Evolutionary conservation across 2,329 filamentous ascomycete species (phyloP), one percentile per base, ranked within the genome.

Genomic region (Dothiorella sarmentorum): DNA sequence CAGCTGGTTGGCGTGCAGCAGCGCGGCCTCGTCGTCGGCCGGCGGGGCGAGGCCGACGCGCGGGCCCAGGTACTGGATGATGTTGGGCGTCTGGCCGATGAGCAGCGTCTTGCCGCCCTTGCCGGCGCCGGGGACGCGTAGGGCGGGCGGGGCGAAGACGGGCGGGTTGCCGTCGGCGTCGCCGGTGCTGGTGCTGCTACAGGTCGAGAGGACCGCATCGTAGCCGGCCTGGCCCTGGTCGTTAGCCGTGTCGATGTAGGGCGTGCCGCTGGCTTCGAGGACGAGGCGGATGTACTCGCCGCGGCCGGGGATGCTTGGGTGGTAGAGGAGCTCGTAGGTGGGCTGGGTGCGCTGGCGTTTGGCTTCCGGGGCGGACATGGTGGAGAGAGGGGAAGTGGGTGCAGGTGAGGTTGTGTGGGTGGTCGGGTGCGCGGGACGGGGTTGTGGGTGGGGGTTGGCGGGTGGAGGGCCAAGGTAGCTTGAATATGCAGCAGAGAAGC

Each of bases 221-320:
- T 82, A 74, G 57, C 82, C 86, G n/a, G 79, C 73, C 27, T 81
- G 68, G 13, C 75, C 60, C 31, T 57, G 37, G 63, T 71, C 69
- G 63, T 80, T 80, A 58, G 81, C 79, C 3, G 79, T 76, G 74
- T 92, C 88, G 22, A 72, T 82, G 76, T 90, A 92, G 3, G 80
- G 70, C 1, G 82, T 82, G 17, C 81, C 80, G 18, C 84, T 79
- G 55, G 88, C 87, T 74, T 92, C 89, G 63, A 93, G 83, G 15
- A 80, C 80, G 10, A 93, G 81, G 20, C 89, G 88, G 68, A 91
- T 75, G 70, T 85, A 84, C 69, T 93, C 89, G 61, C 85, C 89
- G 49, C 89, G 86, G 38, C 89, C 89, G 31, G 89, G 89, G 24
- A 90, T 75, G 17, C 72, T 73, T 17, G 87, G 86, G 82, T 87